These are phyloP conservation scores for Ocimum tenuiflorum DNA, from an alignment of 257 asterid genomes.

Conservation along the genomic window DNA sequence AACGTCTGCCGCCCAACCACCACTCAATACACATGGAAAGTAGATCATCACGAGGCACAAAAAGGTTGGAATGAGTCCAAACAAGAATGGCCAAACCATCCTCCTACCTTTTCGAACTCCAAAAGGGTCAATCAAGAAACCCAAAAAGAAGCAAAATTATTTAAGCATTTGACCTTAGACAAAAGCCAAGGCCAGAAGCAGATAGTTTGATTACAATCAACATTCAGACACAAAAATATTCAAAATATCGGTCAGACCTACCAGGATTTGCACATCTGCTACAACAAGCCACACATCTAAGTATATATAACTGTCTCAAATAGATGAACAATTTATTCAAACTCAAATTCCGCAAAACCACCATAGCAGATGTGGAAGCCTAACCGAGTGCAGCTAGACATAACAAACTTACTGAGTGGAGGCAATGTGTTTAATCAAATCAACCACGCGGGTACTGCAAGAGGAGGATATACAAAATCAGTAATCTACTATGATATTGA, in stretches of 20 bases:
- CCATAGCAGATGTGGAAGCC: not conserved
- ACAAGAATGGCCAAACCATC: not conserved
- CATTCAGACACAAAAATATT: conserved; percentile 15
- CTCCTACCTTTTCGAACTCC: not conserved
- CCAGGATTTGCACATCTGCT: not conserved
- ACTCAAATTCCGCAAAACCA: conserved; percentile 17
- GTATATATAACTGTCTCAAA: not conserved
- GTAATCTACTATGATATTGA: not conserved
- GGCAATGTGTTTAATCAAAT: conserved; percentile 62
- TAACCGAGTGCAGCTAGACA: not conserved
- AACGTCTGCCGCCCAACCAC: not conserved
- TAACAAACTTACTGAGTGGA: conserved; percentile 20
- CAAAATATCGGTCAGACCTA: conserved; percentile 14
- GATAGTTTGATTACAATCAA: not conserved
- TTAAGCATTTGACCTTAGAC: conserved; percentile 1
- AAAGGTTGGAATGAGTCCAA: not conserved
- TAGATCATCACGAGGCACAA: not conserved
- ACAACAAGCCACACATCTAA: conserved; percentile 1
- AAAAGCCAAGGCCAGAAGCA: not conserved
- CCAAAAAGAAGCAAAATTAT: not conserved
- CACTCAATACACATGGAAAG: not conserved
- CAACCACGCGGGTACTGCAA: conserved; percentile 71
- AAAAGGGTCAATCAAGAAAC: not conserved
- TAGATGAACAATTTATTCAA: conserved; percentile 15
- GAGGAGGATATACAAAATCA: not conserved